Evolutionary conservation across 1,284 basidiomycete genomes (phyloP), one percentile per base, ranked within the genome.

Genomic region (Cutaneotrichosporon sp.): DNA sequence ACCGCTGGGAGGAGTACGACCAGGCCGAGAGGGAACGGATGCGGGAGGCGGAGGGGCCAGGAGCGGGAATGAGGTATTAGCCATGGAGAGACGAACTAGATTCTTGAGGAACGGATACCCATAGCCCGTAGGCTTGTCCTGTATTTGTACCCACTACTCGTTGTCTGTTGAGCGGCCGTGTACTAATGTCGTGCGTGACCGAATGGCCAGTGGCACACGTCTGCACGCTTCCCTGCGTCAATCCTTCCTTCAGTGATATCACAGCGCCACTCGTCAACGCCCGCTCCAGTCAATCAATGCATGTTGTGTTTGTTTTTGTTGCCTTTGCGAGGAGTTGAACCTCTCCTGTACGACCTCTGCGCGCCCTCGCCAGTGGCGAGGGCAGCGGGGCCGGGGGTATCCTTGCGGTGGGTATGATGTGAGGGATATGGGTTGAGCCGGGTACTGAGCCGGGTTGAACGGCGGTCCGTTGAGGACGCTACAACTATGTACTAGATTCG

Each of bases 1-100:
- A 76, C 26, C 71, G 83, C 38, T 90, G 87, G 87, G 35, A 35
- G 1, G 19, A 17, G n/a, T 33, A 32, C 5, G 53, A 47, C 7
- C 26, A 31, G 14, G 22, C 14, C 24, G 31, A 35, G 39, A 22
- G 39, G 22, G n/a, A 42, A 14, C 4, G 19, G 35, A 16, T 25
- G 38, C 22, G 38, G 7, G 10, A 26, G 24, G n/a, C 5, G 24
- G 24, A 16, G 11, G 14, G 14, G 24, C 3, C 17, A 16, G 10
- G 22, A 19, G 14, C 24, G 24, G 14, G 16, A 16, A n/a, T 20
- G 10, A 12, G 20, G 5, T n/a, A n/a, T n/a, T n/a, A n/a, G n/a
- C n/a, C n/a, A n/a, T n/a, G 29, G 29, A 31, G 29, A 31, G 29
- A 14, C 29, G n/a, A n/a, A n/a, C n/a, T n/a, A n/a, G n/a, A n/a